Percentiles rank a stretch among this genome's conserved stretches.
These are phyloP conservation scores for Tillandsia leiboldiana DNA, from an alignment of 176 grass and related monocot genomes.

Conservation along the genomic window DNA sequence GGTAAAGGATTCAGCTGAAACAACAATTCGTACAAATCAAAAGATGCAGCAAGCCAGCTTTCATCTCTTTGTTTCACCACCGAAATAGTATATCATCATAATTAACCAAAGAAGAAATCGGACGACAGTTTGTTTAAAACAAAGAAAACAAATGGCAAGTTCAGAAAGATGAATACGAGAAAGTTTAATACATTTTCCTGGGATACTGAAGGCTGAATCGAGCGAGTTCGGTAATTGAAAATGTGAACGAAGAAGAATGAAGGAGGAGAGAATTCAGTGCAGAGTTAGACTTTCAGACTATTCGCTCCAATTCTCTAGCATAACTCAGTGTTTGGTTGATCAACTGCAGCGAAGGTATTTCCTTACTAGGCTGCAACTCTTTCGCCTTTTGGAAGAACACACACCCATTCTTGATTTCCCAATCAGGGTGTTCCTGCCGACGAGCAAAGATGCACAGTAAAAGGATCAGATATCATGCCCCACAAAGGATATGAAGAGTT, in stretches of 20 bases:
- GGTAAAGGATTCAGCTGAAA: too few species aligned
- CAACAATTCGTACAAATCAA: too few species aligned
- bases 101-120: too few species aligned
- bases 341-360: constrained; percentile 63
- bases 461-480: neutral
- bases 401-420: constrained; percentile 59
- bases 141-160: too few species aligned
- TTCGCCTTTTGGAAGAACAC: constrained; percentile 86
- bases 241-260: neutral
- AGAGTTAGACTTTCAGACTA: constrained; percentile 34
- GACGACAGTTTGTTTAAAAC: too few species aligned
- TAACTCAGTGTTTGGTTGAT: constrained; percentile 63
- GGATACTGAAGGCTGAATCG: neutral
- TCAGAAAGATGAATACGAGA: too few species aligned
- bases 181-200: neutral
- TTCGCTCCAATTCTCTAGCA: constrained; percentile 57
- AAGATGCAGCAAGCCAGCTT: too few species aligned
- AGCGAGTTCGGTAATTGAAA: neutral
- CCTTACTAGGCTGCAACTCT: constrained; percentile 85
- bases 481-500: neutral
- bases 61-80: too few species aligned
- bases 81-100: too few species aligned
- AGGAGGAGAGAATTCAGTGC: neutral
- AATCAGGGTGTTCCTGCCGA: constrained; percentile 70
- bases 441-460: neutral